Base-by-base conservation (phyloP, 208 protist genomes). In the Leishmania major region DNA sequence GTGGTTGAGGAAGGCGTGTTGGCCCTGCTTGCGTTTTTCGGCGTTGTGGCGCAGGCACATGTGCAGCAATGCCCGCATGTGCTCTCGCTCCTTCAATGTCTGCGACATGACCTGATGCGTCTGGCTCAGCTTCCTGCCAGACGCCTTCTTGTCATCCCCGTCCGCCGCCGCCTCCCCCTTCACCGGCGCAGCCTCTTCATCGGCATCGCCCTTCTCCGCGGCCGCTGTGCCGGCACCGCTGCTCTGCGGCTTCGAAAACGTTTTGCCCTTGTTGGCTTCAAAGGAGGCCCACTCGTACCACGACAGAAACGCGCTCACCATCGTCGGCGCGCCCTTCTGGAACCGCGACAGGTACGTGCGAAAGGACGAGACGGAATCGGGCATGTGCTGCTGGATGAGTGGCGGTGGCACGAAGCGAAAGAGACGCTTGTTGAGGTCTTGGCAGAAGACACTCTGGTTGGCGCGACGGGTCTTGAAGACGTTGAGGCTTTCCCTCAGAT, bases 271-370 rank as follows among this genome's bases (percentile, higher is more conserved):
- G 77, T 88, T 90, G 25, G 80, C 71, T 79, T 97, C 94, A 74
- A 88, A 96, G 17, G 82, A 91, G 6, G 92, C 92, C 94, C 94
- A 97, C 85, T 97, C 94, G 80, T 95, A 93, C 94, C 94, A 97
- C 40, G 84, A 76, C 62, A 92, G 78, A 75, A 96, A 97, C 28
- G 87, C 91, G 57, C 88, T 83, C 11, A 96, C 88, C 43, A 77
- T 59, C 69, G 89, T 94, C 67, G 80, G 79, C 6, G 89, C 82
- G 0, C 93, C 92, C 47, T 88, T 89, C 60, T 90, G 79, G 78
- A 97, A 97, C 83, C 91, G 90, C 37, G 87, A 76, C 47, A 97
- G 77, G 84, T 96, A 97, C 22, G 92, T 90, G 69, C 88, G 89
- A 80, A 93, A 95, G 17, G 89, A 74, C 15, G 74, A 77, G 55